These are phyloP conservation scores for Ophiognomonia clavigignenti-juglandacearum DNA, from an alignment of 2,329 filamentous ascomycete genomes.

Conservation along the genomic window DNA sequence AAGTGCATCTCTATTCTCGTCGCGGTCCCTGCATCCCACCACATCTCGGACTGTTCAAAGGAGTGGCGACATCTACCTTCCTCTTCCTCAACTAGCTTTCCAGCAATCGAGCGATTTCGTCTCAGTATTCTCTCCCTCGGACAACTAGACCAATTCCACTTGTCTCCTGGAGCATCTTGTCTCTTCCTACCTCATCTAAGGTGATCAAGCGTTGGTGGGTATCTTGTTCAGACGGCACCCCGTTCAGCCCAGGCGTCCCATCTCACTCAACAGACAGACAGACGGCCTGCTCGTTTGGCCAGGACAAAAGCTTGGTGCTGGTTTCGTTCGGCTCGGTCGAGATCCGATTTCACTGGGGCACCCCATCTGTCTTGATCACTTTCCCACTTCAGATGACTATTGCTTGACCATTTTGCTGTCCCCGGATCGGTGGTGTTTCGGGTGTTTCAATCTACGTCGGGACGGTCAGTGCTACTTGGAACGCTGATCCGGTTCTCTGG, in stretches of 20 bases:
- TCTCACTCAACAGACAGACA: conserved; percentile 11
- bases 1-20: conserved; percentile 17
- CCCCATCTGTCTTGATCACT: conserved; percentile 18
- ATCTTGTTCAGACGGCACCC: conserved; percentile 1
- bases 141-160: not conserved
- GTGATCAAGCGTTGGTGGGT: conserved; percentile 4
- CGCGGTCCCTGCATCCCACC: conserved; percentile 6
- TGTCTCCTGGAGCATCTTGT: no score
- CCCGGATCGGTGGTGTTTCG: conserved; percentile 33
- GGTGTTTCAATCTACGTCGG: conserved; percentile 33
- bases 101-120: not conserved
- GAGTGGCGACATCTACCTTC: not conserved
- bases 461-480: conserved; percentile 33
- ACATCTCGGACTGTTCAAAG: not conserved
- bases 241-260: conserved; percentile 2
- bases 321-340: conserved; percentile 14
- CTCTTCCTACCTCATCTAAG: conserved; percentile 7
- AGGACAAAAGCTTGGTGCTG: conserved; percentile 8
- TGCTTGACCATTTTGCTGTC: conserved; percentile 21
- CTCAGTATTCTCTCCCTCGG: not conserved
- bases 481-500: conserved; percentile 32
- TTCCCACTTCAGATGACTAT: conserved; percentile 18
- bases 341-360: conserved; percentile 18
- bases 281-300: conserved; percentile 3
- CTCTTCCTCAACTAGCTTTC: not conserved